Base-by-base conservation (phyloP, 768 basidiomycete species). In the Tulasnella sp. region DNA sequence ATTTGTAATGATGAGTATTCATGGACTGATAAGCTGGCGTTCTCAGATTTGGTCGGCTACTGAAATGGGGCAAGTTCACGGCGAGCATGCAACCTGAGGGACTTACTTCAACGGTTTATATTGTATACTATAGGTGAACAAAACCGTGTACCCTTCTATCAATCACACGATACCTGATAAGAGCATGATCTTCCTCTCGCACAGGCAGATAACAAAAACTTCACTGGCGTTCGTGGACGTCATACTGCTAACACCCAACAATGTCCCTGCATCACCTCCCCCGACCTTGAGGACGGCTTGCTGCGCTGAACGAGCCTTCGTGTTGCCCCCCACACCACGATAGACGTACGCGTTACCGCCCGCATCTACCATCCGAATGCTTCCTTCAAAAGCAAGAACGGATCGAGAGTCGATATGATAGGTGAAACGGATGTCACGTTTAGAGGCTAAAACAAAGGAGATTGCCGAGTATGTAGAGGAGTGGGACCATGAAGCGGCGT, bases 381-480 rank as follows among this genome's bases (percentile, higher is more conserved):
- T 89, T 61, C 82, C 82, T 70, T 97, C 94, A 65, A 97, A 93
- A 0, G 91, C 91, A 49, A 91, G 73, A 1, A 88, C 83, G 4
- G 76, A 77, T 44, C 74, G 69, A 1, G 71, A 70, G 0, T 77
- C 70, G 32, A 82, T 70, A 67, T 97, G 92, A 67, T 86, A 80
- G 1, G 88, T 88, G 72, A 94, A 92, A 19, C 90, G 82, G 0
- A 87, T 83, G 70, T 97, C 91, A 27, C 81, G 83, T 69, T 97
- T 97, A 11, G 89, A 91, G 8, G 91, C 91, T 51, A 99, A 76
- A 42, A 99, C 95, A 68, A 97, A 99, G 0, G 91, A 80, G 24
- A 99, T 78, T 0, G 93, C 95, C 19, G 87, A 83, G 70, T 82
- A 93, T 0, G 95, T 97, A n/a, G 82, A 77, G 3, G 73, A 72